Percentiles rank a stretch among this genome's conserved stretches.
These are phyloP conservation scores for Yarrowia galli DNA, from an alignment of 1,139 yeast genomes.

Conservation along the genomic window DNA sequence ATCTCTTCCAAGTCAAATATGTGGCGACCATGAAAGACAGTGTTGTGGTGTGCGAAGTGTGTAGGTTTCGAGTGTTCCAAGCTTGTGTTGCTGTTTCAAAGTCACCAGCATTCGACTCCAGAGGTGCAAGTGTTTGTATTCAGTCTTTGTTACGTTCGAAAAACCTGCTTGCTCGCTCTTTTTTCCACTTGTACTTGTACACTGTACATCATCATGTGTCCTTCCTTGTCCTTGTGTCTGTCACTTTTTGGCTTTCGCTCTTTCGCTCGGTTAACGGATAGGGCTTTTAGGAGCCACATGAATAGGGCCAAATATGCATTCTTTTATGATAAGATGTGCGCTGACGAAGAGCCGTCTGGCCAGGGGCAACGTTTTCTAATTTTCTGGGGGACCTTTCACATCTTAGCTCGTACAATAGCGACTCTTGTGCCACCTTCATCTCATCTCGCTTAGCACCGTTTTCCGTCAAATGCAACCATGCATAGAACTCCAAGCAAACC, in stretches of 20 bases:
- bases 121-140: too few relatives aligned
- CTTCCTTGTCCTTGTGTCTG: too few relatives aligned
- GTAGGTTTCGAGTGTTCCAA: too few relatives aligned
- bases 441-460: neutral
- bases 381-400: neutral
- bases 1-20: neutral
- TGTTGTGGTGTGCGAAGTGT: too few relatives aligned
- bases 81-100: too few relatives aligned
- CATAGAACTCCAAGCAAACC: neutral
- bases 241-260: neutral
- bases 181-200: too few relatives aligned
- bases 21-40: too few relatives aligned
- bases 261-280: constrained; percentile 3
- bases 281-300: neutral
- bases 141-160: too few relatives aligned
- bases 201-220: too few relatives aligned
- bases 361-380: neutral
- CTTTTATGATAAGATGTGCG: neutral
- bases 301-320: neutral
- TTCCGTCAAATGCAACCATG: constrained; percentile 15
- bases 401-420: too few relatives aligned
- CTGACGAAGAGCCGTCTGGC: neutral
- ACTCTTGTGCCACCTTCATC: neutral
- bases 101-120: too few relatives aligned
- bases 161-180: neutral